These are phyloP conservation scores for Kodamaea ohmeri DNA, from an alignment of 1,139 yeast genomes.

Conservation along the genomic window DNA sequence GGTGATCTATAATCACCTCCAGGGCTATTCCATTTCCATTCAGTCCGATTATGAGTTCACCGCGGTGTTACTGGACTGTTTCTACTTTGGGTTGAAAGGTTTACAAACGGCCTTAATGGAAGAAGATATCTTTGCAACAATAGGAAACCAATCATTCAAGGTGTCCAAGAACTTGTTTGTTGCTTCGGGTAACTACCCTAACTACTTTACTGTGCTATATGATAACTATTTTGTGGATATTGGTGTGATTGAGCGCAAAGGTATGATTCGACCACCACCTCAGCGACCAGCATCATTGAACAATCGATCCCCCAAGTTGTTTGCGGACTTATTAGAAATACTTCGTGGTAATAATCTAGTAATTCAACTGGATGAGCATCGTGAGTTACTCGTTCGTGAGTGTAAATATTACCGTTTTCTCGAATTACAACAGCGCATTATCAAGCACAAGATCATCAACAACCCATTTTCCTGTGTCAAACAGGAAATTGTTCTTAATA, in stretches of 20 bases:
- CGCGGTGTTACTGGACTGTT: slow-evolving; percentile 68
- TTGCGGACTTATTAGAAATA: slow-evolving; percentile 56
- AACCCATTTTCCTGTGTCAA: slow-evolving; percentile 47
- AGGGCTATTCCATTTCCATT: slow-evolving; percentile 68
- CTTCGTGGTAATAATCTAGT: slow-evolving; percentile 53
- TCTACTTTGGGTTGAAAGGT: slow-evolving; percentile 64
- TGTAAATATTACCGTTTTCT: slow-evolving; percentile 75
- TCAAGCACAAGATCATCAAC: slow-evolving; percentile 48
- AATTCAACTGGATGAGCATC: slow-evolving; percentile 51
- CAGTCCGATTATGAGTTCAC: slow-evolving; percentile 58
- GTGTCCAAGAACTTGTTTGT: slow-evolving; percentile 53
- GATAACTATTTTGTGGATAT: slow-evolving; percentile 46
- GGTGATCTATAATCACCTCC: slow-evolving; percentile 66
- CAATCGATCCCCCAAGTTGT: slow-evolving; percentile 54
- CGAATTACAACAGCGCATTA: slow-evolving; percentile 68
- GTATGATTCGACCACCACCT: slow-evolving; percentile 74
- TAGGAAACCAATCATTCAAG: slow-evolving; percentile 62
- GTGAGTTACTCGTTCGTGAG: slow-evolving; percentile 58
- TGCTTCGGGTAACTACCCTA: slow-evolving; percentile 68
- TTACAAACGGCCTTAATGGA: slow-evolving; percentile 49
- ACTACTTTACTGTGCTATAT: slow-evolving; percentile 66
- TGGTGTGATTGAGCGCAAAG: slow-evolving; percentile 33
- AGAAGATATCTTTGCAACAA: slow-evolving; percentile 56
- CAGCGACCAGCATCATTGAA: slow-evolving; percentile 54
- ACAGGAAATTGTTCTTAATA: slow-evolving; percentile 56